phyloP scores from a whole-genome alignment of 2,329 filamentous ascomycete species.

The Talaromyces funiculosus region DNA sequence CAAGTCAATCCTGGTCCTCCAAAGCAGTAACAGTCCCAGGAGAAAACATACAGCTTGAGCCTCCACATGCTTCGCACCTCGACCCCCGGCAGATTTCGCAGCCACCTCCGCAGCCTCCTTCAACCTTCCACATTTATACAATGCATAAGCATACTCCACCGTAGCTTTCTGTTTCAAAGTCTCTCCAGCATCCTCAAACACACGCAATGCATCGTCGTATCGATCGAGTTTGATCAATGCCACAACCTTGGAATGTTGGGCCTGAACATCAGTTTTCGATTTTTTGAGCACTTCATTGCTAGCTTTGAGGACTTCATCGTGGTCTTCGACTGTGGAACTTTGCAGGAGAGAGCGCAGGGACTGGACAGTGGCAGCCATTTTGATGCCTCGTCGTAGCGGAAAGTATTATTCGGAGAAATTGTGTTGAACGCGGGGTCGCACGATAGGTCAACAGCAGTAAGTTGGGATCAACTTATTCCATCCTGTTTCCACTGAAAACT shows the following conservation, averaged over 20 bases:
- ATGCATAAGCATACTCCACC: slow-evolving; percentile 58
- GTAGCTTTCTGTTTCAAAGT: slow-evolving; percentile 49
- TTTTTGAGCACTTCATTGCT: slow-evolving; percentile 54
- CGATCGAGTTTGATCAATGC: slow-evolving; percentile 60
- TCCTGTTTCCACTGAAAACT: background rate
- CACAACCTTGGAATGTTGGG: slow-evolving; percentile 55
- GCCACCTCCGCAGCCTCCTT: slow-evolving; percentile 51
- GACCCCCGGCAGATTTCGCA: slow-evolving; percentile 32
- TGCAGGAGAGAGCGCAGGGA: slow-evolving; percentile 53
- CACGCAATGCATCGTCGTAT: slow-evolving; percentile 55
- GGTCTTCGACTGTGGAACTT: slow-evolving; percentile 55
- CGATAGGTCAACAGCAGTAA: background rate
- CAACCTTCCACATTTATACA: slow-evolving; percentile 56
- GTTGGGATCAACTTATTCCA: background rate
- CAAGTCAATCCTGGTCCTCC: background rate
- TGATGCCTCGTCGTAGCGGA: background rate
- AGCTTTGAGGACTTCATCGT: slow-evolving; percentile 56
- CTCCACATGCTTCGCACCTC: slow-evolving; percentile 55
- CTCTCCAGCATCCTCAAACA: slow-evolving; percentile 51
- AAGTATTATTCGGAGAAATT: background rate
- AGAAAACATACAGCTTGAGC: slow-evolving; percentile 51
- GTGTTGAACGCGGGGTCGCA: slow-evolving; percentile 2
- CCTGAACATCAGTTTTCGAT: slow-evolving; percentile 51
- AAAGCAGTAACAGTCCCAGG: background rate
- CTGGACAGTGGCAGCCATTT: slow-evolving; percentile 40